Evolutionary conservation across 208 protist genomes (phyloP), one percentile per base, ranked within the genome.

Genomic region (Kentomonas sorsogonicus): DNA sequence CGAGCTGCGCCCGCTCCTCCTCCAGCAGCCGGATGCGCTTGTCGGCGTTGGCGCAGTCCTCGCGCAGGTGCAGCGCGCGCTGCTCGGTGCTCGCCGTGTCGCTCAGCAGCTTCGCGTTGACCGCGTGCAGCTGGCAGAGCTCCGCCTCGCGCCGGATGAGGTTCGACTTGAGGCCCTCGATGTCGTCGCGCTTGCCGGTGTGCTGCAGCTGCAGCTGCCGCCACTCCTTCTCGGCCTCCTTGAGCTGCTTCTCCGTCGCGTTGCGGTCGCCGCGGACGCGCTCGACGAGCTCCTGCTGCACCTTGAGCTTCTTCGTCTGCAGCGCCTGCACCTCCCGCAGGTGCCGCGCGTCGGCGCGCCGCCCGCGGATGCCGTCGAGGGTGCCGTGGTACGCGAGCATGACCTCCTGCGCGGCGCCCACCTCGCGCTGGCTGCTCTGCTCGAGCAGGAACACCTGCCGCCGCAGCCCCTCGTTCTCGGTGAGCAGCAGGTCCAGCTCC

Each of bases 281-380:
- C 54, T 99, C 97, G 60, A 99, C 98, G 18, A 99, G 70, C 53
- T 86, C 80, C 69, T 99, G 90, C 76, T 99, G 97, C 47, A 91
- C 69, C 66, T 98, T 98, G 7, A 97, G 72, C 71, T 98, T 98
- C 60, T 86, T 84, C 68, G 99, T 92, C 45, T 85, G 80, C 3
- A 89, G 75, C 0, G 65, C 77, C 20, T 93, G 79, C 50, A 91
- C 67, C 63, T 97, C 97, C 46, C 98, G 79, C 1, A 99, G 75
- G 26, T 94, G 64, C 23, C 79, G 75, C 10, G 83, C 77, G 36
- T 87, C 74, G 52, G 85, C 79, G 43, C 96, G 85, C 29, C 80
- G 53, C 1, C 85, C 66, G 39, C 96, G 92, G 31, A 98, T 85
- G 40, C 97, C 83, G 53, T 99, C 95, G 5, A 98, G 65, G 22